Conservation (phyloP, 2,329 filamentous ascomycete genomes). For the Sarocladium strictum region DNA sequence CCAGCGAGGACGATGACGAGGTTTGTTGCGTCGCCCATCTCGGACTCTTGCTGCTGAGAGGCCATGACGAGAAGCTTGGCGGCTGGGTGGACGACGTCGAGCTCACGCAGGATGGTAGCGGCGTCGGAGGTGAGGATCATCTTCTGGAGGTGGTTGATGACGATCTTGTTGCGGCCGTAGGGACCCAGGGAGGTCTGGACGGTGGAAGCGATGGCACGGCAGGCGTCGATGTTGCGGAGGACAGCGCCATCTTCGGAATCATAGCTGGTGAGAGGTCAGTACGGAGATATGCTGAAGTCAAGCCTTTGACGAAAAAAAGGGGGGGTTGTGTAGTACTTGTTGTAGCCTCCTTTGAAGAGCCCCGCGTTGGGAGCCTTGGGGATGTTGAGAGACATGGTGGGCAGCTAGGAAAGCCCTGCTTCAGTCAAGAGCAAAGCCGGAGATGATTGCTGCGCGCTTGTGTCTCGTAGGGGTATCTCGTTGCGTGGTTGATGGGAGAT, state of each 20-base stretch:
- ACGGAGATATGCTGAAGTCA: too few species aligned
- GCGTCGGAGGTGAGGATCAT: slow-evolving; percentile 99
- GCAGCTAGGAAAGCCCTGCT: slow-evolving; percentile 3
- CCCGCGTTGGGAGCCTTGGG: slow-evolving; percentile 88
- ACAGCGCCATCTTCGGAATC: slow-evolving; percentile 98
- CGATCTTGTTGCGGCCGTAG: slow-evolving; percentile 98
- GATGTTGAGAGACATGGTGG: slow-evolving; percentile 86
- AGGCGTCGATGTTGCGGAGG: slow-evolving; percentile 97
- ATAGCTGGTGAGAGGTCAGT: slow-evolving; percentile 50
- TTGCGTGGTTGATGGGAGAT: not conserved
- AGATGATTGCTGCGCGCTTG: not conserved
- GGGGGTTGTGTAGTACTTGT: slow-evolving; percentile 61
- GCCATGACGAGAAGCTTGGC: slow-evolving; percentile 98
- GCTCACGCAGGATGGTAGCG: slow-evolving; percentile 91
- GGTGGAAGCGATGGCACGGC: slow-evolving; percentile 88
- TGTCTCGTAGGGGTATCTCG: not conserved
- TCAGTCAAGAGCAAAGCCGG: slow-evolving; percentile 9
- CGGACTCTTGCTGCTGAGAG: slow-evolving; percentile 95
- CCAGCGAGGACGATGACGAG: slow-evolving; percentile 93
- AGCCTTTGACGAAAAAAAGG: slow-evolving; percentile 13
- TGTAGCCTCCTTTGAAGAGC: slow-evolving; percentile 95
- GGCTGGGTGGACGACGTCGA: slow-evolving; percentile 96
- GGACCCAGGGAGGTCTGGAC: slow-evolving; percentile 96
- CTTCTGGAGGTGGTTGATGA: slow-evolving; percentile 99
- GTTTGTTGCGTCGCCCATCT: slow-evolving; percentile 99